Evolutionary conservation across 176 grass and related monocot species (phyloP).

Genomic region (Cymbopogon citratus): DNA sequence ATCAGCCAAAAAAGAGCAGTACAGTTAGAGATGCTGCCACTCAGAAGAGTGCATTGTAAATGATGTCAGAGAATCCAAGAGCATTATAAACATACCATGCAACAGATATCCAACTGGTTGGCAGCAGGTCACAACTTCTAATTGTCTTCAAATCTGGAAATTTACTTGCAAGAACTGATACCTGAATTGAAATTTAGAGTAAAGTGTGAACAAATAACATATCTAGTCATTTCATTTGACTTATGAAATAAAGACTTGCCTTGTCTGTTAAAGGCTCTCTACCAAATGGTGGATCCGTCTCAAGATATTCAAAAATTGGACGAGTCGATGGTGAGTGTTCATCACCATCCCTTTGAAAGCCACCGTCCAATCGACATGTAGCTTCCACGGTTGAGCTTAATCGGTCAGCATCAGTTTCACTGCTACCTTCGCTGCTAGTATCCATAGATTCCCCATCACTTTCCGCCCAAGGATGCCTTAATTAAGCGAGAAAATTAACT

Average conservation of each 20-base stretch:
- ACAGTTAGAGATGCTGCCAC: background rate
- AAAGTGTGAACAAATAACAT: conserved; percentile 7
- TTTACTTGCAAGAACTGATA: conserved; percentile 75
- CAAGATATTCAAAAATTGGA: conserved; percentile 75
- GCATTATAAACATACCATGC: conserved; percentile 60
- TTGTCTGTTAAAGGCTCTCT: conserved; percentile 93
- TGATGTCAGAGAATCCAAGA: background rate
- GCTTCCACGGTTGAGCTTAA: conserved; percentile 31
- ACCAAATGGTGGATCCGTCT: conserved; percentile 73
- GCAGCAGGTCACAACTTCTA: conserved; percentile 75
- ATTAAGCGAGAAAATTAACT: conserved; percentile 39
- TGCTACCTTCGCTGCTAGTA: conserved; percentile 62
- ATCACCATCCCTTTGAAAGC: conserved; percentile 44
- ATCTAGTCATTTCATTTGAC: background rate
- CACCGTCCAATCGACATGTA: conserved; percentile 27
- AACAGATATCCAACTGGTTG: conserved; percentile 89
- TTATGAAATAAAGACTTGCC: conserved; percentile 37
- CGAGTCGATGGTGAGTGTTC: conserved; percentile 33
- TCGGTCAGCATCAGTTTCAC: conserved; percentile 44
- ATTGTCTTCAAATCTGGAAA: conserved; percentile 77
- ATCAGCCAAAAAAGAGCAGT: background rate
- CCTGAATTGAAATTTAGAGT: conserved; percentile 44
- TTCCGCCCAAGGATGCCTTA: conserved; percentile 68
- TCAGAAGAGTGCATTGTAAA: background rate
- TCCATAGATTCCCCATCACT: conserved; percentile 72